Evolutionary conservation across 202 grass and related monocot species (phyloP).

Genomic region (Eragrostis tef): DNA sequence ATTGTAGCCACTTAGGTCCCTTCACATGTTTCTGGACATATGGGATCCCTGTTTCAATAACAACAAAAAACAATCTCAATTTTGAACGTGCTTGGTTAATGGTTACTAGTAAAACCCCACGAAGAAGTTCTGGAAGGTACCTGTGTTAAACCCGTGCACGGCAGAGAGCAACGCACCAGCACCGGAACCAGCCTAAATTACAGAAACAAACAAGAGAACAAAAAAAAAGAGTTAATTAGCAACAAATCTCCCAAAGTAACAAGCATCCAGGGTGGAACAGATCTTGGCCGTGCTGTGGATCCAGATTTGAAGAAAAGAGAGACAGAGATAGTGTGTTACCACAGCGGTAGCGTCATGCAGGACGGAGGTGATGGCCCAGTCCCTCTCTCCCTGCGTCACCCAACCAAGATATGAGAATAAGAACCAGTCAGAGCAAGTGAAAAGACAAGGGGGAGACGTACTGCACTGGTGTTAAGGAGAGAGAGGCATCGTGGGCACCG

Average conservation of each 20-base stretch:
- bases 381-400: constrained; percentile 42
- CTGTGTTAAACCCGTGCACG: constrained; percentile 83
- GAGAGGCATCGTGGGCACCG: neutral
- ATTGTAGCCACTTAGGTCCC: constrained; percentile 76
- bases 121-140: constrained; percentile 36
- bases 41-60: constrained; percentile 63
- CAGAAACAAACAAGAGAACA: constrained; percentile 1
- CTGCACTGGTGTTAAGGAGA: neutral
- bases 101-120: neutral
- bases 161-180: constrained; percentile 75
- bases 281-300: neutral
- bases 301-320: neutral
- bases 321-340: constrained; percentile 43
- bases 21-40: constrained; percentile 86
- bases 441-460: neutral
- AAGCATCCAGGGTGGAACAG: neutral
- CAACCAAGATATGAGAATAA: constrained; percentile 1
- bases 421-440: neutral
- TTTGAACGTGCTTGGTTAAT: neutral
- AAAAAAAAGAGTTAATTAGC: neutral
- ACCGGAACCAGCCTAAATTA: constrained; percentile 70
- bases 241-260: neutral
- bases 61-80: constrained; percentile 28
- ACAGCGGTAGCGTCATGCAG: neutral
- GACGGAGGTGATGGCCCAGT: neutral